Evolutionary conservation across 2,329 filamentous ascomycete species (phyloP), one percentile per base, ranked within the genome.

Genomic region (Xylaria sp.): DNA sequence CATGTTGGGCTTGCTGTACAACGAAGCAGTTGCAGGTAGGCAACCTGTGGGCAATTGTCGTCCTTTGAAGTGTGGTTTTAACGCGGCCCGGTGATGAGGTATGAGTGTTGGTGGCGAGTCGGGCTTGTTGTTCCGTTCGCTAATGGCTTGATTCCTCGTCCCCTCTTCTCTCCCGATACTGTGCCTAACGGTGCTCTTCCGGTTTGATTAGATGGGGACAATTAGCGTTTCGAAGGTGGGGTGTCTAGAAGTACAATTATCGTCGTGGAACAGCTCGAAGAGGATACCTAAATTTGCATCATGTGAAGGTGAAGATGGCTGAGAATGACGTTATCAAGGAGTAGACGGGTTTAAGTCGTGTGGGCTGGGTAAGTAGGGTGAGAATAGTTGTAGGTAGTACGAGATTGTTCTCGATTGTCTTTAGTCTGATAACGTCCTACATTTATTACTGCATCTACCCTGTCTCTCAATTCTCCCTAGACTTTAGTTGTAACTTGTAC

Each of bases 1-100:
- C 87, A 83, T 90, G 74, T 64, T 69, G 50, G 43, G 25, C 37
- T 19, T 55, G 37, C 37, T 4, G 23, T 17, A 9, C 17, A 28
- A 25, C 11, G n/a, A 33, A 37, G 37, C 15, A 21, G 28, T 25
- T n/a, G 17, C 31, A 12, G 11, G 23, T 8, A 28, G 35, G 12
- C 35, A 9, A 37, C 52, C 59, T 46, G 46, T 54, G 42, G 46
- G 43, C 47, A n/a, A n/a, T n/a, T n/a, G n/a, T n/a, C 28, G 5
- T 51, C 55, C 19, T 35, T 46, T 21, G 54, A 17, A 25, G 40
- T 45, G 14, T 51, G 2, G 19, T 17, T 19, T 15, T 47, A 15
- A 38, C 19, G 12, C 9, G 7, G 33, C 23, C 7, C 2, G 46
- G 38, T 51, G 23, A 9, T 14, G 49, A 43, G 43, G 45, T 42